Base-by-base conservation (phyloP, 2,329 filamentous ascomycete species). In the Aspergillus oerlinghausenensis region DNA sequence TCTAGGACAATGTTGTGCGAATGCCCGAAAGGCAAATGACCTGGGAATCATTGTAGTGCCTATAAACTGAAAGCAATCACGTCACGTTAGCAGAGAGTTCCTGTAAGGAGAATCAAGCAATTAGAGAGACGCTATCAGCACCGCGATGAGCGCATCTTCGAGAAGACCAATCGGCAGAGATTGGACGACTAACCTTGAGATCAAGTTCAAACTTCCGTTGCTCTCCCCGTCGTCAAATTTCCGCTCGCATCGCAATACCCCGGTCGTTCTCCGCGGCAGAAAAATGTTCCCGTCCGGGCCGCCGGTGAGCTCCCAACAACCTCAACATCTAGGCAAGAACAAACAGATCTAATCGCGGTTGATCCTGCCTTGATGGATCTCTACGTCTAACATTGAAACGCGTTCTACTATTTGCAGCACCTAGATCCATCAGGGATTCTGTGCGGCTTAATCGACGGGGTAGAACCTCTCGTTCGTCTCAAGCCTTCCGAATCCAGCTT, bases 221-320 rank as follows among this genome's bases (percentile, higher is more conserved):
- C 43, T 47, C 23, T 47, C 21, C 23, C 43, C 23, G 14, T 47
- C 43, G 4, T 47, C 43, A 17, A 17, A 26, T 47, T 9, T 47
- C 43, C 43, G 43, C 43, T 26, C 43, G 50, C 43, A 50, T 47
- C 53, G 51, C 57, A 64, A 57, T 62, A 14, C 51, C 45, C 55
- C 60, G 54, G 60, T 61, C 58, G 56, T 65, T 65, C 60, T 65
- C 59, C 54, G 65, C 71, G 71, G 71, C 70, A 70, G 68, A 73
- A 73, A 73, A 73, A 73, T 72, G 61, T 73, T 73, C 72, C 71
- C 61, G 66, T 67, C 69, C 69, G 66, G 70, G 69, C 64, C 61
- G 64, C 70, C 71, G 71, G 71, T 71, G 70, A 73, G 67, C 67
- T 71, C 69, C 65, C 68, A 70, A 70, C 67, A 64, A 63, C 66